A percentile compares a stretch with the other conserved stretches of the same genome.
These are phyloP conservation scores for Xylaria sp. DNA, from an alignment of 2,329 filamentous ascomycete species.

Conservation along the genomic window DNA sequence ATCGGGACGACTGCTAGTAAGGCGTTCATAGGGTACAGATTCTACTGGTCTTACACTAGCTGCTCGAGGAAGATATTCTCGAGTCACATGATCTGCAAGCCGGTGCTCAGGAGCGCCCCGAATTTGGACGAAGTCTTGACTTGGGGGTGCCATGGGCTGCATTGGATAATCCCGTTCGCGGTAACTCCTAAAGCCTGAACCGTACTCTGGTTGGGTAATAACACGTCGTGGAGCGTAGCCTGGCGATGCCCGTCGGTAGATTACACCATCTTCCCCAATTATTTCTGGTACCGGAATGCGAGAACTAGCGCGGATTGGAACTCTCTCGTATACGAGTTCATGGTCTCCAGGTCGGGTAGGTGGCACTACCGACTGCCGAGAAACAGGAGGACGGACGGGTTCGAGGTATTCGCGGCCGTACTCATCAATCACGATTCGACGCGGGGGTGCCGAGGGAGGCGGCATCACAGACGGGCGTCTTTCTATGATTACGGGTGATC, in stretches of 20 bases:
- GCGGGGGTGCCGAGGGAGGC: conserved; percentile 56
- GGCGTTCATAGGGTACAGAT: conserved; percentile 49
- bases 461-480: conserved; percentile 55
- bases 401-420: conserved; percentile 80
- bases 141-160: conserved; percentile 51
- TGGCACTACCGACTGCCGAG: conserved; percentile 59
- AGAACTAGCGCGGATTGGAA: conserved; percentile 57
- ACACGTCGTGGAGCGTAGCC: conserved; percentile 59
- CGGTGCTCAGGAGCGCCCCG: conserved; percentile 49
- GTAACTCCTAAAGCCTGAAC: conserved; percentile 59
- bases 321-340: conserved; percentile 70
- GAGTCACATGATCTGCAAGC: conserved; percentile 52
- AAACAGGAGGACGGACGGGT: conserved; percentile 50
- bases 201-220: conserved; percentile 67
- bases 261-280: conserved; percentile 55
- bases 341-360: conserved; percentile 51
- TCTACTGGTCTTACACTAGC: conserved; percentile 64
- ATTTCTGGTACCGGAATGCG: conserved; percentile 54
- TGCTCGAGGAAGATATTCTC: conserved; percentile 61
- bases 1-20: conserved; percentile 51
- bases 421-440: conserved; percentile 79
- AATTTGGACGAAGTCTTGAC: conserved; percentile 56
- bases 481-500: conserved; percentile 54
- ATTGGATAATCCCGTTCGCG: conserved; percentile 64
- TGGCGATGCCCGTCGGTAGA: conserved; percentile 60